Evolutionary conservation across 2,329 filamentous ascomycete species (phyloP).

Genomic region (Cyclaneusma minus): DNA sequence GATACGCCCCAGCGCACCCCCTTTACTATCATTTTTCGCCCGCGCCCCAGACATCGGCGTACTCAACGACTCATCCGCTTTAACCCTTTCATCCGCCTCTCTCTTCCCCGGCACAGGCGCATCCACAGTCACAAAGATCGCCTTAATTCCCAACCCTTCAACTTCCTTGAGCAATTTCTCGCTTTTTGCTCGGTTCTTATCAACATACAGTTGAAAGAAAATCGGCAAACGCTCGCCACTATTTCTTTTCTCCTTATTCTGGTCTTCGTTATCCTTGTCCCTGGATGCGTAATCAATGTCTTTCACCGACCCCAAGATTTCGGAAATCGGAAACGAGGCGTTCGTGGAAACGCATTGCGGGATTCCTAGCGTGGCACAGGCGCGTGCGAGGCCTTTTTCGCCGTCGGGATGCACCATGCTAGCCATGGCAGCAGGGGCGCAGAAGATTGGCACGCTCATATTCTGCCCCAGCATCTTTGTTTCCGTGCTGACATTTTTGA

Average conservation of each 20-base stretch:
- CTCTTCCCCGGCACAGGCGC: slow-evolving; percentile 39
- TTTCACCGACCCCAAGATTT: slow-evolving; percentile 26
- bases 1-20: slow-evolving; percentile 36
- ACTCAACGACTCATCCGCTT: slow-evolving; percentile 28
- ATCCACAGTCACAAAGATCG: slow-evolving; percentile 43
- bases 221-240: slow-evolving; percentile 19
- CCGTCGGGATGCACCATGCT: slow-evolving; percentile 46
- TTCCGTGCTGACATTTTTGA: slow-evolving; percentile 31
- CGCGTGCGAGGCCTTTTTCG: slow-evolving; percentile 41
- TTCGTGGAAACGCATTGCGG: slow-evolving; percentile 47
- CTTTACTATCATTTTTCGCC: slow-evolving; percentile 34
- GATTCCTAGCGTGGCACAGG: slow-evolving; percentile 32
- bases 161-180: slow-evolving; percentile 31
- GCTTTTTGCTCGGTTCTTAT: slow-evolving; percentile 36
- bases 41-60: slow-evolving; percentile 34
- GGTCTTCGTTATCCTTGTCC: slow-evolving; percentile 1
- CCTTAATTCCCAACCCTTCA: slow-evolving; percentile 29
- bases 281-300: slow-evolving; percentile 8
- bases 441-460: slow-evolving; percentile 42
- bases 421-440: slow-evolving; percentile 49
- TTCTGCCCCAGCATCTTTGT: slow-evolving; percentile 38
- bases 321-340: slow-evolving; percentile 39
- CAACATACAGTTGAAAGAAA: slow-evolving; percentile 49
- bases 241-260: slow-evolving; percentile 7
- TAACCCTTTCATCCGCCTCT: slow-evolving; percentile 28